Evolutionary conservation across 352 stramenopile genomes (phyloP).

Genomic region (Phytophthora europaea): DNA sequence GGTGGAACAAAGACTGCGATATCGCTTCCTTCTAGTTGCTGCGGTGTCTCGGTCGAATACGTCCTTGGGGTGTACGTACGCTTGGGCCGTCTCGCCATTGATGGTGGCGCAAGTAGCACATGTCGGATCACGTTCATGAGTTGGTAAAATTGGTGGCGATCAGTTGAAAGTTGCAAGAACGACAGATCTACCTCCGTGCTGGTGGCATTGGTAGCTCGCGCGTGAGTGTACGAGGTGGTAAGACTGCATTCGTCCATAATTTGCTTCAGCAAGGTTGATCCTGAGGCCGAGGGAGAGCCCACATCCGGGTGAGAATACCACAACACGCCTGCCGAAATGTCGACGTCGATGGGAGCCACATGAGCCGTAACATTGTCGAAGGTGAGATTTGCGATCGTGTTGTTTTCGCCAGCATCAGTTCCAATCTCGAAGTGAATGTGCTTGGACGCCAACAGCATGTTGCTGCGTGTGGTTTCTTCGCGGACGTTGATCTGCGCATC

Average conservation of each 20-base stretch:
- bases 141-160: constrained; percentile 88
- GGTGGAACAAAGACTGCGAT: constrained; percentile 37
- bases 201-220: constrained; percentile 49
- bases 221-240: constrained; percentile 65
- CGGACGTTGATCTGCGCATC: constrained; percentile 85
- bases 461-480: constrained; percentile 74
- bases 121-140: constrained; percentile 80
- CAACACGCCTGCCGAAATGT: constrained; percentile 73
- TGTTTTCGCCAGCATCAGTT: constrained; percentile 49
- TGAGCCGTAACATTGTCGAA: constrained; percentile 80
- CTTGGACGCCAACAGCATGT: constrained; percentile 74
- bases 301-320: constrained; percentile 68
- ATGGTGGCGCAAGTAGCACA: constrained; percentile 78
- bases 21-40: constrained; percentile 41
- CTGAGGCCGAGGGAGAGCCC: constrained; percentile 16
- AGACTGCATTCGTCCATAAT: constrained; percentile 87
- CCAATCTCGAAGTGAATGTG: constrained; percentile 85
- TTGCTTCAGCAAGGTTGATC: constrained; percentile 65
- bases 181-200: constrained; percentile 73
- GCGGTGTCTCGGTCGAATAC: constrained; percentile 16
- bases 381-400: constrained; percentile 66
- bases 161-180: constrained; percentile 74
- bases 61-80: constrained; percentile 29
- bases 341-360: constrained; percentile 78
- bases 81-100: constrained; percentile 41